Base-by-base conservation (phyloP, 2,329 filamentous ascomycete genomes). In the Didymella exigua region DNA sequence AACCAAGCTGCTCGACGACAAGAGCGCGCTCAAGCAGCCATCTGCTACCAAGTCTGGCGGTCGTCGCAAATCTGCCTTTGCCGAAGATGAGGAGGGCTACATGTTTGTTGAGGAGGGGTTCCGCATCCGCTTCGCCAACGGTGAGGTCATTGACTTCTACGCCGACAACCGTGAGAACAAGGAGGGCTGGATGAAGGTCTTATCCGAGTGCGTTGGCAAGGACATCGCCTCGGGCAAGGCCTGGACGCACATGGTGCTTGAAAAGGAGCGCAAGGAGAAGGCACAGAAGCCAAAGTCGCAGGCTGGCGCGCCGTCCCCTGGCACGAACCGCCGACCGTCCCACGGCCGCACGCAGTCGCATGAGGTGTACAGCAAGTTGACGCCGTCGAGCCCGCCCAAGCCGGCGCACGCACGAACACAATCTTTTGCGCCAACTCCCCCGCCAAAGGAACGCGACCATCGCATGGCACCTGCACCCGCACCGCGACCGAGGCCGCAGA, bases 101-200 rank as follows among this genome's bases (percentile, higher is more conserved):
- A 96, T 97, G 90, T 99, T 99, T 74, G 93, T 99, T 48, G 95
- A 99, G 75, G 95, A 99, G 74, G 95, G 95, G 2, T 99, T 99
- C 88, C 91, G 95, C 34, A 96, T 99, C 73, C 91, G 93, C 54
- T 99, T 99, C 77, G 96, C 91, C 73, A 99, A 99, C 70, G 95
- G 95, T 58, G 95, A 99, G 78, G 87, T 96, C 60, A 99, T 99
- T 72, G 93, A 98, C 80, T 98, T 98, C 75, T 98, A 99, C 72
- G 95, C 93, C 70, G 93, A 98, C 76, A 93, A 86, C 27, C 85
- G 88, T 1, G 85, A 85, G 33, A 89, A 95, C 71, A 99, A 98
- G 78, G 91, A 96, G 40, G 89, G 87, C 49, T 99, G 95, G 95
- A 95, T 99, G 89, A 87, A 87, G 73, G 89, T 91, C 13, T 85